Conservation (phyloP, 345 rosid genomes). For the Acer yangbiense region DNA sequence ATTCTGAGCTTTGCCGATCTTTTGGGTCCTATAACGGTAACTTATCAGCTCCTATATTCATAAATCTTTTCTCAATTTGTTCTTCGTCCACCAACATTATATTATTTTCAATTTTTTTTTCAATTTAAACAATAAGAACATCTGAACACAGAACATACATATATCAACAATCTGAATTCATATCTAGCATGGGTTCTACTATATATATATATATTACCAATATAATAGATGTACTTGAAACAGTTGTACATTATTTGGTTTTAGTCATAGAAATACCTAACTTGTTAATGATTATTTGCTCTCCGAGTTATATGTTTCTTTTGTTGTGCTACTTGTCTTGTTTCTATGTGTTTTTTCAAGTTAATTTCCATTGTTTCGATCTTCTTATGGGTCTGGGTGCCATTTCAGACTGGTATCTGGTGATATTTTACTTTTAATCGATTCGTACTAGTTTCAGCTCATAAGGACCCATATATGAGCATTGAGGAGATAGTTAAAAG, state of each 20-base stretch:
- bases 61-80: background rate
- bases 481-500: slow-evolving; percentile 11
- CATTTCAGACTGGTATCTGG: background rate
- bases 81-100: background rate
- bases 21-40: slow-evolving; percentile 57
- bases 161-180: background rate
- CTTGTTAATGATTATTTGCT: background rate
- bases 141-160: no score
- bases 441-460: no score
- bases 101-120: no score
- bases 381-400: no score
- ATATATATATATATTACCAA: background rate
- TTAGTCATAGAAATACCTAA: background rate
- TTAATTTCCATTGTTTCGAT: no score
- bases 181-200: background rate
- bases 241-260: background rate
- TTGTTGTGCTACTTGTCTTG: background rate
- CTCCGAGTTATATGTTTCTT: background rate
- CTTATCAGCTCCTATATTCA: background rate
- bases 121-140: no score
- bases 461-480: background rate
- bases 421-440: no score
- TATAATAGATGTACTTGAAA: background rate
- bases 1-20: slow-evolving; percentile 74
- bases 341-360: background rate